Evolutionary conservation across 2,329 filamentous ascomycete species (phyloP).

Genomic region (Arachnomyces sp.): DNA sequence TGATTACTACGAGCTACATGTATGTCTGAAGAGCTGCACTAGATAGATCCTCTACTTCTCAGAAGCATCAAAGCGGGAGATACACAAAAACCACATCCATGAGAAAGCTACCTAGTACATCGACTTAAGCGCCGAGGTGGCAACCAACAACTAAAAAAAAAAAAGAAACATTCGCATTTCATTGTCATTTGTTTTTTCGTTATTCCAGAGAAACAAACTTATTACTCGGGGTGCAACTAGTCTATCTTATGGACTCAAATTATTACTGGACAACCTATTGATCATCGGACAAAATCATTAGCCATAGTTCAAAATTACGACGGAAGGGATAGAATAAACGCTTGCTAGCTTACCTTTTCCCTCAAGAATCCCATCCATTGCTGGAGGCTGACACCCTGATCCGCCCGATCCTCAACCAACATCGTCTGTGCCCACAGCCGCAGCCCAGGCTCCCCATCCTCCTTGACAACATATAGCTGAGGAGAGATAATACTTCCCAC

Average conservation of each 20-base stretch:
- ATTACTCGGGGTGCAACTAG: too few species aligned
- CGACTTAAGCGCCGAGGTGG: background rate
- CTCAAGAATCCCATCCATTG: slow-evolving; percentile 88
- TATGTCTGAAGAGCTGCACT: too few species aligned
- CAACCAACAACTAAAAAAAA: slow-evolving; percentile 4
- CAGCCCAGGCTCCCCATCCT: slow-evolving; percentile 90
- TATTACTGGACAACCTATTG: slow-evolving; percentile 28
- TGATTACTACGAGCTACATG: too few species aligned
- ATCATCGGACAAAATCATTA: too few species aligned
- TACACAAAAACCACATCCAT: too few species aligned
- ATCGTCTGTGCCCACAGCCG: slow-evolving; percentile 96
- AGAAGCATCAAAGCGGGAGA: too few species aligned
- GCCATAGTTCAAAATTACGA: too few species aligned
- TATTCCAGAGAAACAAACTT: slow-evolving; percentile 2
- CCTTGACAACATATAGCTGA: slow-evolving; percentile 84
- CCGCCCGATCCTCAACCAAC: slow-evolving; percentile 86
- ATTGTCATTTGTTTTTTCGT: slow-evolving; percentile 12
- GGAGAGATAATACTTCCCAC: slow-evolving; percentile 91
- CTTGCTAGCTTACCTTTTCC: slow-evolving; percentile 86
- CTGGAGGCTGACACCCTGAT: slow-evolving; percentile 83
- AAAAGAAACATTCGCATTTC: slow-evolving; percentile 12
- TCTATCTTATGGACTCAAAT: slow-evolving; percentile 2
- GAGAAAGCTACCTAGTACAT: slow-evolving; percentile 1
- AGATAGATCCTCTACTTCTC: too few species aligned
- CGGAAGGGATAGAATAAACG: too few species aligned